These are phyloP conservation scores for Dictyostelium brefeldianum DNA, from an alignment of 78 protist genomes.

Conservation along the genomic window DNA sequence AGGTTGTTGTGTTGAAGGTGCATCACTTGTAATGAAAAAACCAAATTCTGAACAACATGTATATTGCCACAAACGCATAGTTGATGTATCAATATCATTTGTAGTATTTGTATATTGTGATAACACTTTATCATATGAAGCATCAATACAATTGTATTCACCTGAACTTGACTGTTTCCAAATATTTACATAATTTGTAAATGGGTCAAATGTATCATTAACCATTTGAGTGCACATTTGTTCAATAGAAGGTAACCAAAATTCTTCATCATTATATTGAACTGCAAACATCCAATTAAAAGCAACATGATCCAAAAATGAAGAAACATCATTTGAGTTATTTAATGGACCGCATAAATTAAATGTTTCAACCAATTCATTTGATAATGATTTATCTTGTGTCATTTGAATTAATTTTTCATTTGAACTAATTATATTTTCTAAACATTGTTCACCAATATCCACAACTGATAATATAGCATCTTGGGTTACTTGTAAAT, in stretches of 20 bases:
- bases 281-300: background rate
- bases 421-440: background rate
- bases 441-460: background rate
- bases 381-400: background rate
- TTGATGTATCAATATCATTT: background rate
- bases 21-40: background rate
- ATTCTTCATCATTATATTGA: background rate
- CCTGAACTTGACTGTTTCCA: background rate
- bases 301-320: background rate
- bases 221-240: background rate
- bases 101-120: background rate
- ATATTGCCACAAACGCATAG: background rate
- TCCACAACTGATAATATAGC: background rate
- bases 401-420: background rate
- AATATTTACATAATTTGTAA: background rate
- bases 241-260: background rate
- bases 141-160: background rate
- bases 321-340: background rate
- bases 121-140: background rate
- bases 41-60: background rate
- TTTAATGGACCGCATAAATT: background rate
- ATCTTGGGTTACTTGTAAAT: background rate
- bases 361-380: background rate
- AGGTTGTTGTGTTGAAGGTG: background rate
- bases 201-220: background rate